Percentiles rank a stretch among this genome's conserved stretches.
Conservation (phyloP, 768 basidiomycete genomes). For the Dacryopinax spathularia region DNA sequence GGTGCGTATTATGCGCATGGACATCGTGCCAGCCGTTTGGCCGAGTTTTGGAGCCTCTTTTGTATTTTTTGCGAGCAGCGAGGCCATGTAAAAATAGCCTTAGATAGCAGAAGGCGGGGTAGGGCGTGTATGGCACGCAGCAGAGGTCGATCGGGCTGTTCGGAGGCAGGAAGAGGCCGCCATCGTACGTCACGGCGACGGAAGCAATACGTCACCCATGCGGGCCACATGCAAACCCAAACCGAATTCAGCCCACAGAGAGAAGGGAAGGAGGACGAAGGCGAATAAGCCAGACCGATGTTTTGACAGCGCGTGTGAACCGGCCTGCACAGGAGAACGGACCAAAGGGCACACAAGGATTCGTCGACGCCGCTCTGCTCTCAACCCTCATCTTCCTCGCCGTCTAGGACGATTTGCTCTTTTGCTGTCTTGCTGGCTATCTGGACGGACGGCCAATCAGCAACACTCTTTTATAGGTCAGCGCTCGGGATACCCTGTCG, state of each 20-base stretch:
- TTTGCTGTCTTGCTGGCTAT: neutral
- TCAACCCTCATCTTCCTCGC: neutral
- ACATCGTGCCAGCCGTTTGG: too few species aligned
- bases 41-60: too few species aligned
- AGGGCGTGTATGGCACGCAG: too few species aligned
- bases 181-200: neutral
- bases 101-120: too few species aligned
- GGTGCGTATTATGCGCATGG: too few species aligned
- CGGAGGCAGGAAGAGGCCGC: too few species aligned
- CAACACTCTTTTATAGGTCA: neutral
- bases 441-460: neutral
- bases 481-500: neutral
- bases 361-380: neutral
- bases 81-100: too few species aligned
- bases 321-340: neutral
- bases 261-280: neutral
- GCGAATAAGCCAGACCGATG: neutral
- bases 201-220: conserved; percentile 2
- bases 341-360: neutral
- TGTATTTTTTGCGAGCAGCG: too few species aligned
- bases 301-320: neutral
- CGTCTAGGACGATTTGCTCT: neutral
- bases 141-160: too few species aligned
- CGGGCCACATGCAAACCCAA: neutral
- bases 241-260: neutral